Evolutionary conservation across 2,329 filamentous ascomycete genomes (phyloP).

Genomic region (Sarocladium strictum): DNA sequence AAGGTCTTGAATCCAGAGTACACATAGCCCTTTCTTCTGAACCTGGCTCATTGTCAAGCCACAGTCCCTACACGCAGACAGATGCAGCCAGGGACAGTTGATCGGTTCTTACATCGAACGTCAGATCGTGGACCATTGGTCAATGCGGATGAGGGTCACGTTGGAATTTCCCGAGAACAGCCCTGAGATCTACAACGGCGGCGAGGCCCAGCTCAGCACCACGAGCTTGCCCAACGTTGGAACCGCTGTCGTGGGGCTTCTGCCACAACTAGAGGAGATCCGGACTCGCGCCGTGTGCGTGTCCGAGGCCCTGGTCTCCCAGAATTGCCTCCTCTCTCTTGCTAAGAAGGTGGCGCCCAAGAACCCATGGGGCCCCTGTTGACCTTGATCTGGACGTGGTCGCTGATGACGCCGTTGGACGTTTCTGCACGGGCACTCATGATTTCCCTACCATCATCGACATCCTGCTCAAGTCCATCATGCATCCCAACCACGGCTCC

Average conservation of each 20-base stretch:
- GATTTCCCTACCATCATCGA: conserved; percentile 23
- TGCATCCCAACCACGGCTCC: conserved; percentile 25
- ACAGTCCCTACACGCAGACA: no score
- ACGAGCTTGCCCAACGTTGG: conserved; percentile 42
- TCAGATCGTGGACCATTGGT: no score
- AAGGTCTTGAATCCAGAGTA: no score
- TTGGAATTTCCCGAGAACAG: conserved; percentile 33
- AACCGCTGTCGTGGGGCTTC: conserved; percentile 40
- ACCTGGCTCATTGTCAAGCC: no score
- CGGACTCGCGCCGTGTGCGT: conserved; percentile 44
- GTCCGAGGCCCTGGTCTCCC: conserved; percentile 37
- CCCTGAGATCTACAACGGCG: conserved; percentile 42
- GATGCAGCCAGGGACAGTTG: no score
- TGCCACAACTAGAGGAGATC: conserved; percentile 44
- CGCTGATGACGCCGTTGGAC: conserved; percentile 20
- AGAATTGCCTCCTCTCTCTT: conserved; percentile 36
- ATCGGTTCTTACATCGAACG: no score
- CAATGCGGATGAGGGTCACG: conserved; percentile 32
- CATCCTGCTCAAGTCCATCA: conserved; percentile 26
- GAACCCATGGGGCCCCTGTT: conserved; percentile 40
- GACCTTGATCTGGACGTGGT: conserved; percentile 23
- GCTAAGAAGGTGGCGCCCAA: conserved; percentile 42
- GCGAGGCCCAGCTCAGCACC: conserved; percentile 39
- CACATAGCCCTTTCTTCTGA: no score
- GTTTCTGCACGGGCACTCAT: conserved; percentile 23